Evolutionary conservation across 306 rosid genomes (phyloP).

Genomic region (Glycine soja): DNA sequence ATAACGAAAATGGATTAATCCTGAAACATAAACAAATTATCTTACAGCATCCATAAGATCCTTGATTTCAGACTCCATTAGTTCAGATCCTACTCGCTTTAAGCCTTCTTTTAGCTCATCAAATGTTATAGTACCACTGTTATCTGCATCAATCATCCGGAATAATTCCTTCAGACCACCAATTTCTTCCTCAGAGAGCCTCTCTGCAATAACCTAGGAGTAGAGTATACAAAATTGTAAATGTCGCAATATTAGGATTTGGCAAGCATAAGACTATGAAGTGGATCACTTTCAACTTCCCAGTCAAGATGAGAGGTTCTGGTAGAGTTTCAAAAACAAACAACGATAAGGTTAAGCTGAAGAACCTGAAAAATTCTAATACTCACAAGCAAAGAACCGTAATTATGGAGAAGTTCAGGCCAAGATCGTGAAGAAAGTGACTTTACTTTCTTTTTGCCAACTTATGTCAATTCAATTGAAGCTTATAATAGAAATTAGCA

Average conservation of each 20-base stretch:
- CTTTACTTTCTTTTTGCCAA: too few species aligned
- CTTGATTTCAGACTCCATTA: constrained; percentile 66
- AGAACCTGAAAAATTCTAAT: constrained; percentile 1
- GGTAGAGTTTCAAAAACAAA: constrained; percentile 17
- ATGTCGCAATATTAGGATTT: constrained; percentile 6
- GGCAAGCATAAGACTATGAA: constrained; percentile 24
- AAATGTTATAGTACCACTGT: constrained; percentile 68
- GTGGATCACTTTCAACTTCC: constrained; percentile 33
- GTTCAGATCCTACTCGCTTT: constrained; percentile 62
- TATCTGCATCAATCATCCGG: constrained; percentile 63
- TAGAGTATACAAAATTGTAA: constrained; percentile 28
- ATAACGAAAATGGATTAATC: constrained; percentile 6
- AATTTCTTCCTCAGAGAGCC: constrained; percentile 72
- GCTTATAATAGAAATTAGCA: background rate
- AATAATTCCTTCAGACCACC: constrained; percentile 70
- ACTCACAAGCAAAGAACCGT: constrained; percentile 10
- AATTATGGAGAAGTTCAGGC: background rate
- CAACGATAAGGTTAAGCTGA: constrained; percentile 20
- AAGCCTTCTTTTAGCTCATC: constrained; percentile 69
- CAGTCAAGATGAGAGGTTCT: constrained; percentile 20
- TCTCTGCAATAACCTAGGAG: constrained; percentile 65
- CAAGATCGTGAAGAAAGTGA: constrained; percentile 16
- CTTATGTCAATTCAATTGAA: too few species aligned
- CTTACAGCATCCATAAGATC: constrained; percentile 73
- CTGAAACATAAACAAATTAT: constrained; percentile 3